Conservation (phyloP, 2,329 filamentous ascomycete species). For the Claviceps cyperi region DNA sequence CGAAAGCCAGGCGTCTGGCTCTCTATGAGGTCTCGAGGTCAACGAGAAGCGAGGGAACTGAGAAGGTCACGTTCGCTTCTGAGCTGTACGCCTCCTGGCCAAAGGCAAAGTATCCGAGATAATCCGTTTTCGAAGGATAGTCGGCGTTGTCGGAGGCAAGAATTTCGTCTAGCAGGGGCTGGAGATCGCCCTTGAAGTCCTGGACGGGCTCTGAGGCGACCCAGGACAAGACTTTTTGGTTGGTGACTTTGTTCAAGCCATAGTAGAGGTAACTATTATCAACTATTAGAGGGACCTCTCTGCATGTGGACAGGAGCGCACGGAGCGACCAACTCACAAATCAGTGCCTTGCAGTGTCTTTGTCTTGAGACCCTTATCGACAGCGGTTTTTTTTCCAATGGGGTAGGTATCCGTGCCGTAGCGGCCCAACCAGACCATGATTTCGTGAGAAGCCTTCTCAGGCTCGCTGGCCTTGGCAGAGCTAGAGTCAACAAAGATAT, state of each 20-base stretch:
- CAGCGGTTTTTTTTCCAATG: conserved; percentile 21
- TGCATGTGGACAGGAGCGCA: not conserved
- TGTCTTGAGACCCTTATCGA: conserved; percentile 14
- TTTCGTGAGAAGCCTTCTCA: conserved; percentile 30
- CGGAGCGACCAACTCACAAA: conserved; percentile 22
- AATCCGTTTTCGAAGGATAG: conserved; percentile 27
- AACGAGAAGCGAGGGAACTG: conserved; percentile 3
- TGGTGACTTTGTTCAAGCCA: conserved; percentile 21
- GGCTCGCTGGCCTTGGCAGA: conserved; percentile 24
- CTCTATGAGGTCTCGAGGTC: conserved; percentile 4
- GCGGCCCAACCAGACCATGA: conserved; percentile 42
- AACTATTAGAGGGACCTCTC: not conserved
- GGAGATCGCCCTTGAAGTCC: conserved; percentile 32
- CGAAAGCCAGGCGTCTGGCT: not conserved
- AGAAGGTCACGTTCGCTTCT: conserved; percentile 31
- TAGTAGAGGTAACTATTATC: conserved; percentile 24
- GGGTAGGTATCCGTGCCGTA: conserved; percentile 32
- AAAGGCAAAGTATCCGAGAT: conserved; percentile 36
- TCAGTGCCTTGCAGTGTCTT: conserved; percentile 26
- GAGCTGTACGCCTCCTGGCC: conserved; percentile 35
- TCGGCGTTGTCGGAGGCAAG: conserved; percentile 17
- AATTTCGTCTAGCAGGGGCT: conserved; percentile 28
- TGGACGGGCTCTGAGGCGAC: conserved; percentile 20
- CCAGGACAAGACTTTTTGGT: conserved; percentile 37
- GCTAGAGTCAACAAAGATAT: conserved; percentile 41